Base-by-base conservation (phyloP, 1,284 basidiomycete species). In the Austropuccinia psidii region DNA sequence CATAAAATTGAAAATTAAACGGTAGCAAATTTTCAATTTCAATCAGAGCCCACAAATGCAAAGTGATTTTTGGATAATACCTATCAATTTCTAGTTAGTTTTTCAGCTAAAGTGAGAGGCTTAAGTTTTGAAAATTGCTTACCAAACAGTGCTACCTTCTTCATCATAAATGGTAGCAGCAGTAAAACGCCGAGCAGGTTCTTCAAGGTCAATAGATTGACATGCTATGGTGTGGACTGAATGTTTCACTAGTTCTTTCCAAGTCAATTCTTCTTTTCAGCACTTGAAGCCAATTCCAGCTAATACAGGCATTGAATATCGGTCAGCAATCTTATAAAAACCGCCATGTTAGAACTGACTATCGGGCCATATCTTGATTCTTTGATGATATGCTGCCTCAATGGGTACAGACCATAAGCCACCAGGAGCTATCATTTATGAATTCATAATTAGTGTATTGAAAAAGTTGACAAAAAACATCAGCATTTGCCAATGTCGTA, bases 21-120 rank as follows among this genome's bases (percentile, higher is more conserved):
- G 97, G 97, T 54, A 99, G 83, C 29, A 98, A 83, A 79, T 99
- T 99, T 83, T 99, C 96, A 11, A 99, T 83, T 79, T 99, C 96
- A 43, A 73, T 73, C 24, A 60, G 69, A 24, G 69, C 69, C 29
- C 69, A 45, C 50, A 73, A 64, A 17, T 27, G 49, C 47, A 62
- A 64, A n/a, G 69, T 73, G 47, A 73, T 61, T 43, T 61, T 73
- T 27, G 69, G 69, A 55, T 73, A 73, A 54, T 73, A 61, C 37
- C 69, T 73, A 49, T 41, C 15, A 52, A 66, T 50, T 52, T 9
- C 52, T 65, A 33, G 2, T 37, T 6, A 65, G 19, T 5, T 37
- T 65, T 19, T 27, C 47, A 19, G 47, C n/a, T n/a, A n/a, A n/a
- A n/a, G 11, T 31, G 43, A 24, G 24, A 52, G 13, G 4, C 21